Evolutionary conservation across 441 rosid genomes (phyloP).

Genomic region (Pelargonium fulgidum): DNA sequence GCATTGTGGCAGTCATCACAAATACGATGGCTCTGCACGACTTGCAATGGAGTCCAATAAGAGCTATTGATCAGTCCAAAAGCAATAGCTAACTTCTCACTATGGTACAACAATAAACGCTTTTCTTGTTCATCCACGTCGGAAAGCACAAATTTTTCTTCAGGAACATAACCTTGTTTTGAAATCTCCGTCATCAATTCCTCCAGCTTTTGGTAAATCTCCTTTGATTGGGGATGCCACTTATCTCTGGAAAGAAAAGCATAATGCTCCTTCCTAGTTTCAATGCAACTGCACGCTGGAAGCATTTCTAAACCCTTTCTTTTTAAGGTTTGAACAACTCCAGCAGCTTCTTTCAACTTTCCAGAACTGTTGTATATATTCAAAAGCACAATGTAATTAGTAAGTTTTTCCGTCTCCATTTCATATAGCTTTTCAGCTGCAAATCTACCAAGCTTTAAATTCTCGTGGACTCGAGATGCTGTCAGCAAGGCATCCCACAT

Average conservation of each 20-base stretch:
- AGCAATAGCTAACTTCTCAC: conserved; percentile 81
- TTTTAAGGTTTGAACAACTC: conserved; percentile 53
- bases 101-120: conserved; percentile 39
- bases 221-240: conserved; percentile 45
- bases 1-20: conserved; percentile 77
- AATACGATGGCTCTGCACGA: conserved; percentile 77
- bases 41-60: conserved; percentile 53
- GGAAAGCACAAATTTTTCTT: conserved; percentile 48
- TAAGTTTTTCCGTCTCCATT: conserved; percentile 79
- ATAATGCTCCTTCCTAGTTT: conserved; percentile 44
- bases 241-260: conserved; percentile 62
- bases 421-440: conserved; percentile 76
- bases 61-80: conserved; percentile 57
- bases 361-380: conserved; percentile 72
- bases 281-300: conserved; percentile 79
- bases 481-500: conserved; percentile 95
- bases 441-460: conserved; percentile 72
- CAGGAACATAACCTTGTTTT: conserved; percentile 41
- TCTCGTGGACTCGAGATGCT: conserved; percentile 64
- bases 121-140: conserved; percentile 72
- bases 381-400: conserved; percentile 65
- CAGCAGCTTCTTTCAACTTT: conserved; percentile 60
- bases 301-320: conserved; percentile 72
- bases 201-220: conserved; percentile 63
- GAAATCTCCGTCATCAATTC: conserved; percentile 54